These are phyloP conservation scores for Elaphomyces granulatus DNA, from an alignment of 495 filamentous ascomycete species.

Conservation along the genomic window DNA sequence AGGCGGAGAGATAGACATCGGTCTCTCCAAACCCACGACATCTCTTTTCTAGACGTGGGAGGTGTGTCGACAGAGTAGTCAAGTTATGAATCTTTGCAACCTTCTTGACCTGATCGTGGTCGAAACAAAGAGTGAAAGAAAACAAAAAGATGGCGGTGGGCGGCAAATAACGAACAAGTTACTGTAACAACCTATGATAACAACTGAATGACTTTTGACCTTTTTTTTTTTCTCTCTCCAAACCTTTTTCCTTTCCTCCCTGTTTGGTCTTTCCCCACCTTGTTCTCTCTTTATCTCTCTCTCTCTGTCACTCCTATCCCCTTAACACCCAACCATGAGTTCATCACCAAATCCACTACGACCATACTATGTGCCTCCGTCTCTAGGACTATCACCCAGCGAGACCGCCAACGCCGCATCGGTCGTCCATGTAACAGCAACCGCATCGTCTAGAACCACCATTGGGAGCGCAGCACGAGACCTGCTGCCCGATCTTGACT, in stretches of 20 bases:
- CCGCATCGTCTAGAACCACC: constrained; percentile 24
- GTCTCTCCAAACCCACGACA: no score
- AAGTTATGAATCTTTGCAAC: no score
- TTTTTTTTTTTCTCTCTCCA: constrained; percentile 3
- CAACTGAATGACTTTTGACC: constrained; percentile 15
- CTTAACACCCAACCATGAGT: background rate
- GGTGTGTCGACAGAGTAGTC: no score
- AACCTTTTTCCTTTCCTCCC: background rate
- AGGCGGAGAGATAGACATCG: no score
- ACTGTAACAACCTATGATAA: no score
- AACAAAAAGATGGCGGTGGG: no score
- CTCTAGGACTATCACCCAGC: constrained; percentile 42
- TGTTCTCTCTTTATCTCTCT: constrained; percentile 1
- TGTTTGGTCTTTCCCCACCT: background rate
- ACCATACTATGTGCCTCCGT: constrained; percentile 86
- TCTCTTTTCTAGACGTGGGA: no score
- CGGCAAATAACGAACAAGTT: no score
- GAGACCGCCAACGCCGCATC: constrained; percentile 33
- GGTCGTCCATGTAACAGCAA: constrained; percentile 31
- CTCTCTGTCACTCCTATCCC: constrained; percentile 1
- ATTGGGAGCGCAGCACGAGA: constrained; percentile 69
- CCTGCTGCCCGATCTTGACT: constrained; percentile 76
- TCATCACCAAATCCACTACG: constrained; percentile 67
- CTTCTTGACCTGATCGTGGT: no score
- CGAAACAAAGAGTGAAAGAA: no score